Evolutionary conservation across 225 moss, liverwort and hornwort species (phyloP).

Genomic region (Marchantia paleacea): DNA sequence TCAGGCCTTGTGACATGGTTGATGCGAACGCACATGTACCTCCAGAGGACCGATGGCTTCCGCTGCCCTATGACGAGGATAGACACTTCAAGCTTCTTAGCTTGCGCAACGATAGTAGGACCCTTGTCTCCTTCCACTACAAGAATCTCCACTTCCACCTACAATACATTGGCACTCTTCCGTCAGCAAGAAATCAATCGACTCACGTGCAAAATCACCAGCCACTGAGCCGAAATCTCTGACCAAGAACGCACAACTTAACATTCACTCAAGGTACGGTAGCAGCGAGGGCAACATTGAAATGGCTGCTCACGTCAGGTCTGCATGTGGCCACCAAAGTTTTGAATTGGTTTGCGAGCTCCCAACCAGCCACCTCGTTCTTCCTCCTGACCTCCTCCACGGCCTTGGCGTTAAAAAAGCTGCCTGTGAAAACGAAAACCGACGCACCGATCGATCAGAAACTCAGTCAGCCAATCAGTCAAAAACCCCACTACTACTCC

Average conservation of each 20-base stretch:
- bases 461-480: not conserved
- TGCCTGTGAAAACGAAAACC: conserved; percentile 14
- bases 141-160: conserved; percentile 49
- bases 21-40: conserved; percentile 12
- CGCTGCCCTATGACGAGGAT: conserved; percentile 41
- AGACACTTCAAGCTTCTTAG: conserved; percentile 43
- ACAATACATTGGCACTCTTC: not conserved
- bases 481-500: not conserved
- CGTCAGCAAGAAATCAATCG: not conserved
- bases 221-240: not conserved
- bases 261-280: not conserved
- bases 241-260: not conserved
- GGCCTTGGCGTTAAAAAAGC: conserved; percentile 41
- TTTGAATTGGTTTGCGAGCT: conserved; percentile 39
- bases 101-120: conserved; percentile 39
- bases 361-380: conserved; percentile 41
- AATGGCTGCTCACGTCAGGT: conserved; percentile 30
- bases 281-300: not conserved
- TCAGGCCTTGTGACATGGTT: not conserved
- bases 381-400: conserved; percentile 34
- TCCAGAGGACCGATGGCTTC: conserved; percentile 43
- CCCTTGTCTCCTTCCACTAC: conserved; percentile 48
- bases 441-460: not conserved
- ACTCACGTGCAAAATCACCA: not conserved
- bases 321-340: conserved; percentile 24